Percentiles rank a stretch among this genome's conserved stretches.
These are phyloP conservation scores for Eimeria praecox DNA, from an alignment of 169 alveolate species.

Conservation along the genomic window DNA sequence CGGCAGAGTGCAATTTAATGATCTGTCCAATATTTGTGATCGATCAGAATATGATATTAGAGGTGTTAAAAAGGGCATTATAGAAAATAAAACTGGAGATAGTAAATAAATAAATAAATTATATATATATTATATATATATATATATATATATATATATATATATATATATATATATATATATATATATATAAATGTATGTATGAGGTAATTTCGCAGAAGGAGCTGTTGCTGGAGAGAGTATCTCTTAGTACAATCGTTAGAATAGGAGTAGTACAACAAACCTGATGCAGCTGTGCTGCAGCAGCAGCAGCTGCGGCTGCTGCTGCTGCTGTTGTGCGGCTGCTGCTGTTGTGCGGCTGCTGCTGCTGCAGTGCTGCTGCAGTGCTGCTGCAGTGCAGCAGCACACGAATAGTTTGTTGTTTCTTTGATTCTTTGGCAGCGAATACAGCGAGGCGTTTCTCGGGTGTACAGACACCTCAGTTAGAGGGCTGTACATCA, in stretches of 20 bases:
- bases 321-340: neutral
- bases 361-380: neutral
- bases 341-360: neutral
- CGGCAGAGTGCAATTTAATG: conserved; percentile 85
- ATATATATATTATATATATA: conserved; percentile 9
- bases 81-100: conserved; percentile 82
- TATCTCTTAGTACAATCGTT: too few relatives aligned
- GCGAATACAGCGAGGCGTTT: neutral
- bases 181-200: conserved; percentile 19
- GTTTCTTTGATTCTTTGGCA: neutral
- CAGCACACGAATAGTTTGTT: neutral
- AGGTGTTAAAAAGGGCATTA: conserved; percentile 85
- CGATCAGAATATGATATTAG: conserved; percentile 85
- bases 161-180: conserved; percentile 16
- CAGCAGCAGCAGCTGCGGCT: neutral
- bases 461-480: neutral
- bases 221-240: neutral
- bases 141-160: conserved; percentile 18
- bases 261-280: too few relatives aligned
- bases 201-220: neutral
- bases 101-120: conserved; percentile 43
- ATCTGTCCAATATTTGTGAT: conserved; percentile 86
- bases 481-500: neutral
- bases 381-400: conserved; percentile 12
- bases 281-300: neutral